Base-by-base conservation (phyloP, 495 filamentous ascomycete species). In the Podospora pseudoanserina region DNA sequence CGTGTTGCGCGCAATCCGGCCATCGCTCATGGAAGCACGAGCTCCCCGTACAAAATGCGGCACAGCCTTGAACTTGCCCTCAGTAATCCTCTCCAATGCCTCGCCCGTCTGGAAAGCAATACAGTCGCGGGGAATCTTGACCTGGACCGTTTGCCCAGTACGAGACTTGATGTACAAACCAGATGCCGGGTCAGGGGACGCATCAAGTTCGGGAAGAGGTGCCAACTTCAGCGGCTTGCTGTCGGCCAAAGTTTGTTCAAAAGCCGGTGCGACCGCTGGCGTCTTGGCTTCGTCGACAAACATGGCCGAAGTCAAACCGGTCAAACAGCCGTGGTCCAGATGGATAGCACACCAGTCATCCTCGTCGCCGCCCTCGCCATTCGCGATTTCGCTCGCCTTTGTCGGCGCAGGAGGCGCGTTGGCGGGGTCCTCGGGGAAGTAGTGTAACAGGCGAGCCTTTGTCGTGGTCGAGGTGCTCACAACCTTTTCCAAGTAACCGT, bases 331-430 rank as follows among this genome's bases (percentile, higher is more conserved):
- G 70, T 97, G 92, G 76, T 97, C 94, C 61, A 94, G 80, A 76
- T 99, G 96, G 2, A 93, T 97, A 3, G 93, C 91, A 78, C 95
- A 99, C 95, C 95, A 99, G 76, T 94, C 92, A 76, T 97, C 94
- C 66, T 91, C 88, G 49, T 87, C 86, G 18, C 76, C 72, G n/a
- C 76, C 72, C 5, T 81, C 78, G 2, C 65, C 70, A 27, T 78
- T 77, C 15, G 75, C 76, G 30, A 59, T 71, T 62, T 66, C 72
- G 44, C 60, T 70, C 28, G 63, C 63, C 63, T 62, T 63, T 64
- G 64, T 65, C 54, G 71, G 66, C 6, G 66, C 70, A 28, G 69
- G 56, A 4, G 68, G 59, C 5, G 65, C 65, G 0, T 57, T 55
- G 32, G 66, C 57, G 9, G 77, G 70, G 2, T 85, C 80, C 65